phyloP scores from a whole-genome alignment of 371 early-diverging fungal species.

The Cokeromyces recurvatus region DNA sequence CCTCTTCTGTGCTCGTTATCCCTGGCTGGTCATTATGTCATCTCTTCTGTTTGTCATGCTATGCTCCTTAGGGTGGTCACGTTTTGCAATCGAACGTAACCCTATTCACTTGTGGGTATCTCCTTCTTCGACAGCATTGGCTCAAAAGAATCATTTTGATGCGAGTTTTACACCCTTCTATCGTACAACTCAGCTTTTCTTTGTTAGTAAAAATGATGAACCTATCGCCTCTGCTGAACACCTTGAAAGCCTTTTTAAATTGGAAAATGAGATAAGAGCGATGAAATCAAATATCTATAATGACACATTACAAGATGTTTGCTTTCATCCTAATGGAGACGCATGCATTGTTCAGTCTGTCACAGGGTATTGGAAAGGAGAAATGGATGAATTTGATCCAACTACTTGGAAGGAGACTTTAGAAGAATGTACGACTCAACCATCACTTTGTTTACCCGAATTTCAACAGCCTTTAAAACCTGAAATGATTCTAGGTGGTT shows the following conservation, averaged over 20 bases:
- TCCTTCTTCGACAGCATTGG: slow-evolving; percentile 56
- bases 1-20: slow-evolving; percentile 56
- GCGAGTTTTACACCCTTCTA: slow-evolving; percentile 71
- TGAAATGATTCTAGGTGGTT: slow-evolving; percentile 67
- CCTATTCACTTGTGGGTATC: slow-evolving; percentile 74
- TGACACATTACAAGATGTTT: slow-evolving; percentile 55
- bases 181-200: slow-evolving; percentile 65
- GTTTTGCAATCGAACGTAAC: slow-evolving; percentile 54
- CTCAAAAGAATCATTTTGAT: slow-evolving; percentile 67
- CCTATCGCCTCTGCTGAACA: slow-evolving; percentile 48
- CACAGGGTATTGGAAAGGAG: slow-evolving; percentile 72
- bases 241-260: slow-evolving; percentile 44
- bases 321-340: slow-evolving; percentile 64
- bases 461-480: slow-evolving; percentile 68
- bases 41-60: slow-evolving; percentile 43
- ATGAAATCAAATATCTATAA: slow-evolving; percentile 33
- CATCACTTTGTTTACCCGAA: slow-evolving; percentile 59
- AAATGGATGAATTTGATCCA: slow-evolving; percentile 44
- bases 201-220: slow-evolving; percentile 43
- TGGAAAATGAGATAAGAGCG: slow-evolving; percentile 50
- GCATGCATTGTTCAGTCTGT: slow-evolving; percentile 70
- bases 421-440: slow-evolving; percentile 47
- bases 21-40: slow-evolving; percentile 50
- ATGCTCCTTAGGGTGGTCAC: slow-evolving; percentile 56
- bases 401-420: slow-evolving; percentile 45